These are phyloP conservation scores for Geotrichum cucujoidarum DNA, from an alignment of 1,139 yeast species.

Conservation along the genomic window DNA sequence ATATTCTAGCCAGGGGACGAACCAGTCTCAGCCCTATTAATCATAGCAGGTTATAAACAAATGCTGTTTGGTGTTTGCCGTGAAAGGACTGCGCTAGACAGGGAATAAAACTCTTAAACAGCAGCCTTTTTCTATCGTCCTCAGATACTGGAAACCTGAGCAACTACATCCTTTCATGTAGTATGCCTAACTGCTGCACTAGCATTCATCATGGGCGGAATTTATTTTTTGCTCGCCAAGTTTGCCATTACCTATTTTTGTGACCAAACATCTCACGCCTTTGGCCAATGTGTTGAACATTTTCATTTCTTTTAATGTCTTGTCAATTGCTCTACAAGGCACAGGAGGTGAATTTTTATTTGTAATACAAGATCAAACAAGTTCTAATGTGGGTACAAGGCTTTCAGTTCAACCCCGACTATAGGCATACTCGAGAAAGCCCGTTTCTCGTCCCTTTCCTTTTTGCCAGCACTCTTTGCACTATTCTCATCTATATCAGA, in stretches of 20 bases:
- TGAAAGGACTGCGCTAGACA: too few relatives aligned
- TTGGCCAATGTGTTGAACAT: slow-evolving; percentile 68
- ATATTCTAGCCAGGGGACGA: too few relatives aligned
- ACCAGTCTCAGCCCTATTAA: too few relatives aligned
- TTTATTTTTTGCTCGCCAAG: slow-evolving; percentile 73
- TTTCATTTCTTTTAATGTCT: slow-evolving; percentile 38
- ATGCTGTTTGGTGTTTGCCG: too few relatives aligned
- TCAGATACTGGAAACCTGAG: slow-evolving; percentile 39
- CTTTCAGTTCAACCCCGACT: slow-evolving; percentile 45
- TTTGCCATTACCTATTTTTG: slow-evolving; percentile 61
- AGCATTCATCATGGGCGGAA: slow-evolving; percentile 84
- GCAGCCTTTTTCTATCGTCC: slow-evolving; percentile 44
- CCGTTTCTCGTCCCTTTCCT: slow-evolving; percentile 39
- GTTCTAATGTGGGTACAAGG: slow-evolving; percentile 55
- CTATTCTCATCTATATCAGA: slow-evolving; percentile 58
- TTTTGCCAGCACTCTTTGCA: slow-evolving; percentile 22
- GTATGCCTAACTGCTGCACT: slow-evolving; percentile 76
- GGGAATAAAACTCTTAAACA: too few relatives aligned
- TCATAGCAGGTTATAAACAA: too few relatives aligned
- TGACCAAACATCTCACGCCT: slow-evolving; percentile 59
- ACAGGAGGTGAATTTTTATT: slow-evolving; percentile 35
- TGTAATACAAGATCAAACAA: slow-evolving; percentile 61
- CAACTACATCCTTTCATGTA: slow-evolving; percentile 59
- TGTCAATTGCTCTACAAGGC: neutral
- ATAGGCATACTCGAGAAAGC: slow-evolving; percentile 39